These are phyloP conservation scores for Plasmodium falciparum DNA, from an alignment of 169 alveolate species.

Conservation along the genomic window DNA sequence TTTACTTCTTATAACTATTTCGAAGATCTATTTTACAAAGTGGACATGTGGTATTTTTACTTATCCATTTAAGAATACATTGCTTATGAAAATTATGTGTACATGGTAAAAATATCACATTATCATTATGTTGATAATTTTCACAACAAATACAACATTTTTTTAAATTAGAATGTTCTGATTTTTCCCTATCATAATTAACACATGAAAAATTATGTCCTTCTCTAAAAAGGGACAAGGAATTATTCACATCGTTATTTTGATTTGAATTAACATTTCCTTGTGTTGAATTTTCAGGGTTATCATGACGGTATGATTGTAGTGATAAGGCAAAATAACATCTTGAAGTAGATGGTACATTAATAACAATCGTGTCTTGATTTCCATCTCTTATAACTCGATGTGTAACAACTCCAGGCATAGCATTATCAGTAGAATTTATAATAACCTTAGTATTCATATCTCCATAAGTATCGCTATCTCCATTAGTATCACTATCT, in stretches of 20 bases:
- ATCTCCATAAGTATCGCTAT: not conserved
- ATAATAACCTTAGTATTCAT: not conserved
- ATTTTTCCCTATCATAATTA: slow-evolving; percentile 39
- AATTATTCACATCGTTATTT: slow-evolving; percentile 9
- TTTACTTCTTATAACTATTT: slow-evolving; percentile 8
- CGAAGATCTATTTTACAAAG: slow-evolving; percentile 44
- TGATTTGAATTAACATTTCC: slow-evolving; percentile 4
- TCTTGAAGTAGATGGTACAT: not conserved
- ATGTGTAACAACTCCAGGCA: not conserved
- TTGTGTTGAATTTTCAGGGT: slow-evolving; percentile 4
- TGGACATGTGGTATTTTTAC: slow-evolving; percentile 45
- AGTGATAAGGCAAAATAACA: not conserved
- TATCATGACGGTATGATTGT: too few relatives aligned
- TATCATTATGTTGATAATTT: slow-evolving; percentile 62
- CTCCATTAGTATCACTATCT: not conserved
- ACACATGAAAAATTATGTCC: slow-evolving; percentile 33
- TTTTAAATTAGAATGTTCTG: slow-evolving; percentile 45
- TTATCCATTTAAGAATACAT: slow-evolving; percentile 62
- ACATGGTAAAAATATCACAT: slow-evolving; percentile 56
- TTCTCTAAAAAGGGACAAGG: slow-evolving; percentile 25
- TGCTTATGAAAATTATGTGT: slow-evolving; percentile 58
- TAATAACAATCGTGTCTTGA: not conserved
- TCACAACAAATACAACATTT: slow-evolving; percentile 63
- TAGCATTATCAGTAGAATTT: not conserved
- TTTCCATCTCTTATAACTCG: not conserved